Evolutionary conservation across 1,284 basidiomycete genomes (phyloP).

Genomic region (Flammula alnicola): DNA sequence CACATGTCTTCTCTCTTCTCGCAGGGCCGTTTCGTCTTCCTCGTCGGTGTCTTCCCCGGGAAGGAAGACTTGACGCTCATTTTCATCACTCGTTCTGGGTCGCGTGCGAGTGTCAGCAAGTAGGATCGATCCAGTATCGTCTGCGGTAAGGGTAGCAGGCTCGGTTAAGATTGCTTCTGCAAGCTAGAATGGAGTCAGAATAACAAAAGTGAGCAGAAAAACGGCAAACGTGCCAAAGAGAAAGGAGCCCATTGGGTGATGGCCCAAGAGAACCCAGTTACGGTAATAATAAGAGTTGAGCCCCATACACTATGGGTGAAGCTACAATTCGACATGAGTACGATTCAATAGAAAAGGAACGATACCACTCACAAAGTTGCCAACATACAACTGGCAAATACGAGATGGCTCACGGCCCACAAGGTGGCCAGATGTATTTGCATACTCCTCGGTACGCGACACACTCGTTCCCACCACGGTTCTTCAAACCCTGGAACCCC

Average conservation of each 20-base stretch:
- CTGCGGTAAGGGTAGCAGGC: constrained; percentile 41
- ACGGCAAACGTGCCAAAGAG: constrained; percentile 58
- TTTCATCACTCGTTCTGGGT: constrained; percentile 24
- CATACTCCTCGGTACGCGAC: constrained; percentile 39
- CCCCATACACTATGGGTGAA: constrained; percentile 65
- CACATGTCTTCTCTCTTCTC: constrained; percentile 33
- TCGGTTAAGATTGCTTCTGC: constrained; percentile 74
- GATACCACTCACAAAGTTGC: constrained; percentile 68
- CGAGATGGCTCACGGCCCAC: constrained; percentile 79
- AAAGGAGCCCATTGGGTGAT: constrained; percentile 83
- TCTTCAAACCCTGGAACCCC: constrained; percentile 8
- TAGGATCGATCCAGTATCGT: constrained; percentile 53
- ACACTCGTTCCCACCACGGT: constrained; percentile 18
- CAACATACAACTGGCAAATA: constrained; percentile 73
- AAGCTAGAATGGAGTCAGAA: constrained; percentile 46
- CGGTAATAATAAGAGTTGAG: constrained; percentile 66
- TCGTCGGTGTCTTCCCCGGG: constrained; percentile 41
- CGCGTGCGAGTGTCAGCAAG: constrained; percentile 52
- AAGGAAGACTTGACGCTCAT: constrained; percentile 40
- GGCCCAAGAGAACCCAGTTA: constrained; percentile 80
- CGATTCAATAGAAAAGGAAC: not conserved
- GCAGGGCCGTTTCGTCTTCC: constrained; percentile 34
- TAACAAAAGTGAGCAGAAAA: constrained; percentile 4
- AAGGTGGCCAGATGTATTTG: constrained; percentile 66
- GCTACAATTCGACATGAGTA: constrained; percentile 40